Base-by-base conservation (phyloP, 1,284 basidiomycete genomes). In the Inonotus hispidus region DNA sequence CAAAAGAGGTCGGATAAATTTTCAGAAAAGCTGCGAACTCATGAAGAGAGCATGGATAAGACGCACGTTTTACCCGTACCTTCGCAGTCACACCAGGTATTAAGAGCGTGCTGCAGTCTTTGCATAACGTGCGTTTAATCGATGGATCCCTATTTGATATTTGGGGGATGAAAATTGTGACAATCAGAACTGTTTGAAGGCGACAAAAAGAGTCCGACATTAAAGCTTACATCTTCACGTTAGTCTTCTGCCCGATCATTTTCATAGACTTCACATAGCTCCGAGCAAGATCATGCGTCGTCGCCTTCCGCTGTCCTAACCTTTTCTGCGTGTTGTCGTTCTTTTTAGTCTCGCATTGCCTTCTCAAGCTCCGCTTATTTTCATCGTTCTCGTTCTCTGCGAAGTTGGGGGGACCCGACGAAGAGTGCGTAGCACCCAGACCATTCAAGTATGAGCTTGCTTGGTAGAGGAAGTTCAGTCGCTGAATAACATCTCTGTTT, bases 401-500 rank as follows among this genome's bases (percentile, higher is more conserved):
- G 39, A 54, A 58, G 39, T 45, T 53, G 38, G 14, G 46, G 46
- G 52, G 41, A n/a, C n/a, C 45, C 21, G 25, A 53, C 35, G 23
- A 14, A 35, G n/a, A 11, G 39, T 50, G 54, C 41, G 58, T 57
- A n/a, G 60, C 59, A 69, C 50, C 64, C 41, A 84, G 69, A 19
- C 74, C 75, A 58, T 79, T 78, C 41, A 93, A 73, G 65, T 88
- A 84, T 3, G 82, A 76, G 66, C 88, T 86, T 32, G 90, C 89
- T 73, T 93, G 91, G 68, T 90, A 91, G 32, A 93, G 80, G 70
- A 90, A 93, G 73, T 88, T 92, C 64, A 93, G 78, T 27, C 91
- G 80, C 69, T 93, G 91, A 35, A 91, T 79, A 41, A 88, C 82
- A 68, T 93, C 91, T 39, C 83, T 76, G 69, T 90, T 90, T 3